phyloP scores from a whole-genome alignment of 108 stramenopile genomes.

The Epithemia pelagica region DNA sequence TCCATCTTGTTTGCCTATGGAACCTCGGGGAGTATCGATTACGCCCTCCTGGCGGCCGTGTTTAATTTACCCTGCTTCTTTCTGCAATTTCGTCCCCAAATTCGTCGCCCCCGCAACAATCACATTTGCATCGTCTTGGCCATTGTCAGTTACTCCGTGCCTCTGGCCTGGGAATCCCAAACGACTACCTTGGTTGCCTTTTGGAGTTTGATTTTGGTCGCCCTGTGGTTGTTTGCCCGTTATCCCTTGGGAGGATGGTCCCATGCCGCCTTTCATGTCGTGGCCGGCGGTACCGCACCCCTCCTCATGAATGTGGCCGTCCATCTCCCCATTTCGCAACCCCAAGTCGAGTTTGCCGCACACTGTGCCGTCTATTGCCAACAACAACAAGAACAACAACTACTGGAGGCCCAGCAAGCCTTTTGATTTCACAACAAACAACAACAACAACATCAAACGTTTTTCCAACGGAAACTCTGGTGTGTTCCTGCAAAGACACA shows the following conservation, averaged over 20 bases:
- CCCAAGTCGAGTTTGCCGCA: constrained; percentile 21
- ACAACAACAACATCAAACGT: no score
- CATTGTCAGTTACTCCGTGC: constrained; percentile 51
- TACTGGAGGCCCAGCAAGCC: no score
- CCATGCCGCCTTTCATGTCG: constrained; percentile 60
- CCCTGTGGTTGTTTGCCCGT: constrained; percentile 31
- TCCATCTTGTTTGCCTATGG: constrained; percentile 54
- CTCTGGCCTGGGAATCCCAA: constrained; percentile 37
- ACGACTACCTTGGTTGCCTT: constrained; percentile 21
- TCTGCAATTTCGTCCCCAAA: constrained; percentile 37
- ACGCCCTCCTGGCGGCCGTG: constrained; percentile 39
- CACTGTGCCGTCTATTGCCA: neutral
- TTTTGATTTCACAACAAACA: no score
- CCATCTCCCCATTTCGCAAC: constrained; percentile 28
- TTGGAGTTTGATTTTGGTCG: constrained; percentile 17
- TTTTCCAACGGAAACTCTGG: no score
- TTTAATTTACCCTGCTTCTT: constrained; percentile 61
- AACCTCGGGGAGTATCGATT: constrained; percentile 52
- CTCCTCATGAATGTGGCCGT: constrained; percentile 27
- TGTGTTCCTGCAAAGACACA: no score
- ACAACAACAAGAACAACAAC: no score
- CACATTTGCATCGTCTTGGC: constrained; percentile 44
- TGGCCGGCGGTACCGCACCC: constrained; percentile 41
- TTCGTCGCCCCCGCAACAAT: constrained; percentile 42
- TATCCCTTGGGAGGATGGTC: constrained; percentile 83